Percentiles rank a stretch among this genome's conserved stretches.
Conservation (phyloP, 169 alveolate genomes). For the Perkinsus chesapeaki region DNA sequence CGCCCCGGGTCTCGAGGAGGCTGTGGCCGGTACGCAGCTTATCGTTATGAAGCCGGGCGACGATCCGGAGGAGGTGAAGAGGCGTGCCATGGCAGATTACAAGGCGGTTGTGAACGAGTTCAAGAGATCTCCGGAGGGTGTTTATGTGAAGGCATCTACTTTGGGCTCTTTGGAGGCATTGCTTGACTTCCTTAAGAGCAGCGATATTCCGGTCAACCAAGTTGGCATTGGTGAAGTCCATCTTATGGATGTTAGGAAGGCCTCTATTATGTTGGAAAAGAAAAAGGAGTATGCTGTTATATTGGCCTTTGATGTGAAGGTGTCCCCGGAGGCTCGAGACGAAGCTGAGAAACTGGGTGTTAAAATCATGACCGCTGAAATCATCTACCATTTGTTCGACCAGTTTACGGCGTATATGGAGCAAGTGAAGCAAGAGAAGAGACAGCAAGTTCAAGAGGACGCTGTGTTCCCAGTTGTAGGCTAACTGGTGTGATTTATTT, state of each 20-base stretch:
- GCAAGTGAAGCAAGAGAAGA: slow-evolving; percentile 79
- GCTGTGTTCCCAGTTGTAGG: slow-evolving; percentile 22
- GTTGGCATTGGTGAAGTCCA: slow-evolving; percentile 96
- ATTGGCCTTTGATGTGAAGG: slow-evolving; percentile 96
- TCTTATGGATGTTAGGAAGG: slow-evolving; percentile 94
- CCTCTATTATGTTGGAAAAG: slow-evolving; percentile 84
- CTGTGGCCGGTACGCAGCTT: slow-evolving; percentile 91
- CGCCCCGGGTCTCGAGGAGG: slow-evolving; percentile 92
- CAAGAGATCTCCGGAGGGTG: slow-evolving; percentile 63
- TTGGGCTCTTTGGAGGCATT: slow-evolving; percentile 98
- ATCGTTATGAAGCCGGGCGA: slow-evolving; percentile 71
- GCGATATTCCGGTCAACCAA: slow-evolving; percentile 75
- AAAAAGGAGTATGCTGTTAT: slow-evolving; percentile 93
- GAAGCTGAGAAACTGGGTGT: slow-evolving; percentile 93
- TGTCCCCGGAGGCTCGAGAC: slow-evolving; percentile 89
- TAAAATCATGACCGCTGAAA: slow-evolving; percentile 91
- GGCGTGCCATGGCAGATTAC: neutral
- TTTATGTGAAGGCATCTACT: slow-evolving; percentile 97
- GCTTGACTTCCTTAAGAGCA: slow-evolving; percentile 79
- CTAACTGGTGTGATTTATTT: slow-evolving; percentile 1
- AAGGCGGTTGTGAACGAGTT: neutral
- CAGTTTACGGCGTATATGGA: slow-evolving; percentile 84
- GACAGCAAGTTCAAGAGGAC: slow-evolving; percentile 34
- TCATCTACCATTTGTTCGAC: slow-evolving; percentile 96
- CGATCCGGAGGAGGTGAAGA: slow-evolving; percentile 46